These are phyloP conservation scores for Cyberlindnera galapagoensis DNA, from an alignment of 805 yeast species.

Conservation along the genomic window DNA sequence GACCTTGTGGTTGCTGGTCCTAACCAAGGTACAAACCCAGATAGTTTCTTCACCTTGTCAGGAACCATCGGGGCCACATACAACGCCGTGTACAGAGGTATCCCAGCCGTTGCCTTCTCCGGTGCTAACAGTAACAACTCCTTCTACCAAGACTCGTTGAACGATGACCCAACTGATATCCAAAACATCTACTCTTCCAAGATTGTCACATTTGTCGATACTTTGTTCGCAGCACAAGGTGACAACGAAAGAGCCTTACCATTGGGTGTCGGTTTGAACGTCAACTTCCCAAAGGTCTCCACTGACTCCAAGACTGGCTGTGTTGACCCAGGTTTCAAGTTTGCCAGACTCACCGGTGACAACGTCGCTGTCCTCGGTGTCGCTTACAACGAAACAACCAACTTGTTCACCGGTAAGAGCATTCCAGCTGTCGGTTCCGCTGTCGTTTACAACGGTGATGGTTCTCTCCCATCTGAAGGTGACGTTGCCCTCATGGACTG, in stretches of 20 bases:
- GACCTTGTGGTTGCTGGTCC: constrained; percentile 49
- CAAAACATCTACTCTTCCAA: constrained; percentile 39
- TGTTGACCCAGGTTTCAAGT: constrained; percentile 35
- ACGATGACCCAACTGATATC: constrained; percentile 34
- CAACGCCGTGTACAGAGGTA: constrained; percentile 40
- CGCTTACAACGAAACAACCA: constrained; percentile 34
- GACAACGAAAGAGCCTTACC: constrained; percentile 34
- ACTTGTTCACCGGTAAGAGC: constrained; percentile 19
- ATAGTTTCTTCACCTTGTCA: constrained; percentile 36
- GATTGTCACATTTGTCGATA: constrained; percentile 33
- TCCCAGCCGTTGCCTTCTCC: constrained; percentile 46
- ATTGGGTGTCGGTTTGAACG: constrained; percentile 38
- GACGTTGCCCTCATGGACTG: constrained; percentile 28
- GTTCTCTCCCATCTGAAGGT: constrained; percentile 37
- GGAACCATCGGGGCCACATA: constrained; percentile 50
- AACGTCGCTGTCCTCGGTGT: constrained; percentile 9
- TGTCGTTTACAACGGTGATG: constrained; percentile 36
- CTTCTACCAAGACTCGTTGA: constrained; percentile 33
- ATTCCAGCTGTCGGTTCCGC: constrained; percentile 21
- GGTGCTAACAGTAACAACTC: constrained; percentile 45
- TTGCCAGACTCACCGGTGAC: constrained; percentile 40
- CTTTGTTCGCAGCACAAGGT: constrained; percentile 33
- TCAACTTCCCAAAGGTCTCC: constrained; percentile 43
- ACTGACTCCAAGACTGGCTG: constrained; percentile 32
- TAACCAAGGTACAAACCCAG: constrained; percentile 44